A percentile compares a stretch with the other conserved stretches of the same genome.
Evolutionary conservation across 192 early-diverging fungal species (phyloP).

Genomic region (Glomus cerebriforme): DNA sequence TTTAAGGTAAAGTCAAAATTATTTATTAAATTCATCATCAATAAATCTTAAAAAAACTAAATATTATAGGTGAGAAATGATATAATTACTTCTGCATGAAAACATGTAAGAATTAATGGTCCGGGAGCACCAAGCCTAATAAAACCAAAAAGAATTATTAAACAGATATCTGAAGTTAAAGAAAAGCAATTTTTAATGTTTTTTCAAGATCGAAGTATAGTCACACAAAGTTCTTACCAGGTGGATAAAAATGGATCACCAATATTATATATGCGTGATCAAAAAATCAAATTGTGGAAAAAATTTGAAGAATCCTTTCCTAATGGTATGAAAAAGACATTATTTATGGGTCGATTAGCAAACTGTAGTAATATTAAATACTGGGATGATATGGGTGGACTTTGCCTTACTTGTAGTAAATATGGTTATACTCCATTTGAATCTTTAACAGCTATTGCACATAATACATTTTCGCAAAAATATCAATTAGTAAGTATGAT

Average conservation of each 20-base stretch:
- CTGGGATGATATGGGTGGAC: not conserved
- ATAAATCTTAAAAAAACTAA: not conserved
- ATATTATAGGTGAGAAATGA: not conserved
- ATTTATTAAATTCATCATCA: not conserved
- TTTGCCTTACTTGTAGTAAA: not conserved
- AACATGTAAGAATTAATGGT: not conserved
- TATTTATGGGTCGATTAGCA: not conserved
- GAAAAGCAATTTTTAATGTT: slow-evolving; percentile 1
- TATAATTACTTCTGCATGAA: not conserved
- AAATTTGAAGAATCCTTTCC: not conserved
- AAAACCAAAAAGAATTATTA: slow-evolving; percentile 8
- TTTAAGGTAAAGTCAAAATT: not conserved
- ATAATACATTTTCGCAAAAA: not conserved
- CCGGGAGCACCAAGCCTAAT: not conserved
- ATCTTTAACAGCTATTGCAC: not conserved
- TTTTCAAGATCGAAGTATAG: not conserved
- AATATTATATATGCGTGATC: too few species aligned
- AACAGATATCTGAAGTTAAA: not conserved
- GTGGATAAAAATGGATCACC: too few species aligned
- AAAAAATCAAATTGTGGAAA: not conserved
- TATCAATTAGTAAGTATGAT: not conserved
- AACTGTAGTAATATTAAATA: not conserved
- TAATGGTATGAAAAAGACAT: not conserved
- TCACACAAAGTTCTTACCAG: too few species aligned
- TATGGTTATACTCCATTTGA: not conserved